phyloP scores from a whole-genome alignment of 495 filamentous ascomycete species.

The Penicillium dipodomyicola region DNA sequence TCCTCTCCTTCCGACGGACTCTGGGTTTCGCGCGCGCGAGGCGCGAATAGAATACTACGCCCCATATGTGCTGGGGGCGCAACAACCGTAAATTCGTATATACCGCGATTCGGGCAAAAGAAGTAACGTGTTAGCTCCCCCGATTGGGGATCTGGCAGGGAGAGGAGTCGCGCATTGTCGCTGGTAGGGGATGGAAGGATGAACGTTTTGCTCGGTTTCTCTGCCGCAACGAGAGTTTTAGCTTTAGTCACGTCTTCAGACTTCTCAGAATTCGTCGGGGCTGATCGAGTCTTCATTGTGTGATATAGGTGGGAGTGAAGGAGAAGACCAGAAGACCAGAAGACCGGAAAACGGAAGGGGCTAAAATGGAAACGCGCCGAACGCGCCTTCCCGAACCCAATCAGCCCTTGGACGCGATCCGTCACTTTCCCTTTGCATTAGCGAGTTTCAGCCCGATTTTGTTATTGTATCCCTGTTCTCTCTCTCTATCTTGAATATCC shows the following conservation, averaged over 20 bases:
- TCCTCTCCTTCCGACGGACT: constrained; percentile 14
- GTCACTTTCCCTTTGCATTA: constrained; percentile 22
- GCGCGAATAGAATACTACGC: constrained; percentile 39
- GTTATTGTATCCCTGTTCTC: constrained; percentile 4
- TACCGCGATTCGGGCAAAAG: constrained; percentile 71
- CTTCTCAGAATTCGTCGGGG: constrained; percentile 24
- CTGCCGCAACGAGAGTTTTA: constrained; percentile 22
- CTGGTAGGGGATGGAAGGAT: constrained; percentile 70
- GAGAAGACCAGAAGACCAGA: background rate
- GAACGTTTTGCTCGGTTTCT: constrained; percentile 64
- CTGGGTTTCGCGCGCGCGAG: constrained; percentile 7
- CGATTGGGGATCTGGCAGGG: constrained; percentile 75
- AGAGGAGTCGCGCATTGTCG: constrained; percentile 65
- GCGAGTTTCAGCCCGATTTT: constrained; percentile 9
- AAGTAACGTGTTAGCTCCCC: constrained; percentile 65
- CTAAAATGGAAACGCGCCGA: constrained; percentile 25
- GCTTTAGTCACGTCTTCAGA: constrained; percentile 12
- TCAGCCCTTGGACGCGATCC: constrained; percentile 25
- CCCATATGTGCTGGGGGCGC: constrained; percentile 49
- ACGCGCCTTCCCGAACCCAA: constrained; percentile 21
- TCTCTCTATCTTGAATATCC: constrained; percentile 3
- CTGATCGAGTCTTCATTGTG: constrained; percentile 33
- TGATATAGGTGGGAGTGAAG: background rate
- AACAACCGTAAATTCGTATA: constrained; percentile 85
- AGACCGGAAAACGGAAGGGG: constrained; percentile 15